Conservation (phyloP, 768 basidiomycete genomes). For the Podaxis sp. region DNA sequence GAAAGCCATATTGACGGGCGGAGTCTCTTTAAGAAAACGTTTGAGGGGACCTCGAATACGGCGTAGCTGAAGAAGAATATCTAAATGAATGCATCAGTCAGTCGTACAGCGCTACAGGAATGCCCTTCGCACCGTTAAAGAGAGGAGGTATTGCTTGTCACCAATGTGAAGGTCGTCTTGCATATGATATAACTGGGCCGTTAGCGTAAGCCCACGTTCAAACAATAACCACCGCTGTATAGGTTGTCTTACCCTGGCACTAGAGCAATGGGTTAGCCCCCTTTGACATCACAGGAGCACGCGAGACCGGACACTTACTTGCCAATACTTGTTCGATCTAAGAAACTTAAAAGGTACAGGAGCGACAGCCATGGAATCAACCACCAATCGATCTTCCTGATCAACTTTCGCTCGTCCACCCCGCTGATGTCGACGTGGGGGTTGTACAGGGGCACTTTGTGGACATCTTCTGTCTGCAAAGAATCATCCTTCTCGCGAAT, state of each 20-base stretch:
- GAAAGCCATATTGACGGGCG: constrained; percentile 79
- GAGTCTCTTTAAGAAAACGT: constrained; percentile 66
- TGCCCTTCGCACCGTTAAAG: constrained; percentile 42
- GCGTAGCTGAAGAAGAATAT: constrained; percentile 62
- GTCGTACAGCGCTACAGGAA: too few species aligned
- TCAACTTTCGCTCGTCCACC: constrained; percentile 57
- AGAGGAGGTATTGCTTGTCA: constrained; percentile 61
- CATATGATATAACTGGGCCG: constrained; percentile 56
- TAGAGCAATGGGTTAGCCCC: constrained; percentile 17
- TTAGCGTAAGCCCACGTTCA: background rate
- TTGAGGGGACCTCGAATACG: constrained; percentile 75
- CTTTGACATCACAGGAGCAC: background rate
- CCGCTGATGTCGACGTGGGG: constrained; percentile 9
- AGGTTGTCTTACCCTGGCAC: constrained; percentile 37
- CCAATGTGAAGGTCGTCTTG: constrained; percentile 53
- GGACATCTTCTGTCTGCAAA: background rate
- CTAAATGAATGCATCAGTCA: constrained; percentile 15
- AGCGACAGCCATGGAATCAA: constrained; percentile 71
- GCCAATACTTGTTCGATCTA: constrained; percentile 47
- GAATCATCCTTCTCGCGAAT: constrained; percentile 6
- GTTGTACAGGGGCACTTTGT: constrained; percentile 10
- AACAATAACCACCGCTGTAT: background rate
- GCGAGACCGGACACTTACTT: constrained; percentile 29
- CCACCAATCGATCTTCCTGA: constrained; percentile 67
- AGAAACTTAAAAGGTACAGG: constrained; percentile 71